These are phyloP conservation scores for Populus hybrid DNA, from an alignment of 441 rosid genomes.

Conservation along the genomic window DNA sequence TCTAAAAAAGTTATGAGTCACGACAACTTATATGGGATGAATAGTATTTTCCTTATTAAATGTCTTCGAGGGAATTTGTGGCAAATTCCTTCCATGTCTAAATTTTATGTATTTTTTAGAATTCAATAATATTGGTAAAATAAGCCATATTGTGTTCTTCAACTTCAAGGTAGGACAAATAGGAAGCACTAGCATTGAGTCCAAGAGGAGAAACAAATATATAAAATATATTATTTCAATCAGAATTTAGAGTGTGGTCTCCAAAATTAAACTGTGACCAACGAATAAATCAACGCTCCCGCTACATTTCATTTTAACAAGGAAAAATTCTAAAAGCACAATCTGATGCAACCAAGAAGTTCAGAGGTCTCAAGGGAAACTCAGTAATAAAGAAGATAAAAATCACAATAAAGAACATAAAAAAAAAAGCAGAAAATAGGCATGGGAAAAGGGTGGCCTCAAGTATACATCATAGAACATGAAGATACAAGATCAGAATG, in stretches of 20 bases:
- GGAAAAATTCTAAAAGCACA: background rate
- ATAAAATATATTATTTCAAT: background rate
- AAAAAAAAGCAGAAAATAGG: background rate
- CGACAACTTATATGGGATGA: background rate
- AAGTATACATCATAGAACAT: constrained; percentile 13
- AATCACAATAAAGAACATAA: background rate
- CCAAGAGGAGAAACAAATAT: background rate
- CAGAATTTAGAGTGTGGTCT: background rate
- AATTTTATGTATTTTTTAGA: background rate
- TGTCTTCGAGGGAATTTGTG: background rate
- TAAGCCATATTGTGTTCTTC: background rate
- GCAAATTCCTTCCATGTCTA: background rate
- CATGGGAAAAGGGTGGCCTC: background rate
- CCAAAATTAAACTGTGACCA: background rate
- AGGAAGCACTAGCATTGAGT: background rate
- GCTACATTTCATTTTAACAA: background rate
- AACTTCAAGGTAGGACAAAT: background rate
- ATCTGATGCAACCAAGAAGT: background rate
- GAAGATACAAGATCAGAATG: constrained; percentile 14
- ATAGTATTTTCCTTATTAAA: background rate
- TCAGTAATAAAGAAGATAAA: background rate
- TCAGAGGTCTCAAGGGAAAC: background rate
- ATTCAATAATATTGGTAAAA: background rate
- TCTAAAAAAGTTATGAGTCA: background rate
- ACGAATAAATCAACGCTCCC: background rate